Evolutionary conservation across 1,284 basidiomycete species (phyloP), one percentile per base, ranked within the genome.

Genomic region (Gastroboletus turbinatus): DNA sequence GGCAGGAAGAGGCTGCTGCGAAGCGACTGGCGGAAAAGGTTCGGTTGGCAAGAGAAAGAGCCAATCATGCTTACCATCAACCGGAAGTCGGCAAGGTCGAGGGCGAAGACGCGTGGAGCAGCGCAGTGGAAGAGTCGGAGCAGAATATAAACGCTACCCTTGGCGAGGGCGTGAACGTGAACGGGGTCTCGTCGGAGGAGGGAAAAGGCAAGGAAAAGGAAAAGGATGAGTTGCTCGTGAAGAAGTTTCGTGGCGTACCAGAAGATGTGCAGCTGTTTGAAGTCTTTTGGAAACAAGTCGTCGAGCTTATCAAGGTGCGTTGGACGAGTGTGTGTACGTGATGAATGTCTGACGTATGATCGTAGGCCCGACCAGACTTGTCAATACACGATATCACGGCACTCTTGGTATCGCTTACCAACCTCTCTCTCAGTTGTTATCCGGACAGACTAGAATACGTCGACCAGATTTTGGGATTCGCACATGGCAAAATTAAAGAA

Each of bases 201-300:
- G 61, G 67, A 7, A 74, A 69, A 39, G 61, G 59, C 23, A 84
- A 84, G 67, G 82, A 81, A 32, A 86, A 87, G 62, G 82, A 79
- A 57, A 81, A 78, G 65, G 81, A 81, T 42, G 76, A 68, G 1
- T 61, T 69, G 2, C 75, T 78, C 47, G 80, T 85, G 45, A 82
- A 81, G 67, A 94, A 93, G 72, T 97, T 95, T 76, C 80, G 95
- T 68, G 96, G 96, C 29, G 88, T 98, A 47, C 95, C 96, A 7
- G 90, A 94, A 71, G 83, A 96, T 63, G 94, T 96, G 33, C 90
- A 88, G 66, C 73, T 98, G 52, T 98, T 98, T 61, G 96, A 98
- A 71, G 93, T 98, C 13, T 98, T 98, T 73, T 98, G 95, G 96
- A 88, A 92, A 62, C 96, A 98, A 72, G 92, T 98, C n/a, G 94